Base-by-base conservation (phyloP, 805 yeast genomes). In the Jamesozyma rosinii region DNA sequence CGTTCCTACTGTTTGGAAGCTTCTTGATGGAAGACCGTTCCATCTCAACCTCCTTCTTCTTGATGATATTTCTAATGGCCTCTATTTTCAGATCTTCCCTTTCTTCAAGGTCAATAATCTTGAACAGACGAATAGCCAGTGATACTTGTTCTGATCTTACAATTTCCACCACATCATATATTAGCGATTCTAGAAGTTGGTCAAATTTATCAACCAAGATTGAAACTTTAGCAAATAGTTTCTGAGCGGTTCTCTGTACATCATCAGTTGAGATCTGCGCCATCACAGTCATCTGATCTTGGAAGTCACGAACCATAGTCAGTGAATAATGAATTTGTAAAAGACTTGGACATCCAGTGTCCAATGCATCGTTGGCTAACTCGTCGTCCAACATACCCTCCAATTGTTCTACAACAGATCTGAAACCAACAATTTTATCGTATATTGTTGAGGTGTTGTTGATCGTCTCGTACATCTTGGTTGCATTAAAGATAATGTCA, bases 41-140 rank as follows among this genome's bases (percentile, higher is more conserved):
- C n/a, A 49, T 33, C 34, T 58, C 63, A 6, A 54, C 43, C 40
- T 61, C 63, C 36, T 58, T 56, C 45, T 61, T 60, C 37, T 53
- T 59, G 44, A 53, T 44, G 49, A 64, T 52, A 42, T 57, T 55
- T 43, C 65, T 54, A 3, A 67, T 55, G 1, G 67, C 62, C 6
- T 55, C 58, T 19, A 69, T 70, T 41, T 80, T 78, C 47, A 79
- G 61, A 55, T 92, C 98, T 55, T 85, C 87, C 24, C 74, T 69
- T 50, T 83, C 85, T 61, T 92, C 98, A 49, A 68, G 71, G 49
- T 88, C 94, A 35, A 92, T 70, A 15, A 92, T 75, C 50, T 86
- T 83, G 35, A 87, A 79, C 38, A 83, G 59, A 42, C 89, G 77
- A 31, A 80, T 79, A 1, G 85, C 78, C 49, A 88, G 67, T 27